Percentiles rank a stretch among this genome's conserved stretches.
Conservation (phyloP, 257 asterid species). For the Solanum ahanhuiri region DNA sequence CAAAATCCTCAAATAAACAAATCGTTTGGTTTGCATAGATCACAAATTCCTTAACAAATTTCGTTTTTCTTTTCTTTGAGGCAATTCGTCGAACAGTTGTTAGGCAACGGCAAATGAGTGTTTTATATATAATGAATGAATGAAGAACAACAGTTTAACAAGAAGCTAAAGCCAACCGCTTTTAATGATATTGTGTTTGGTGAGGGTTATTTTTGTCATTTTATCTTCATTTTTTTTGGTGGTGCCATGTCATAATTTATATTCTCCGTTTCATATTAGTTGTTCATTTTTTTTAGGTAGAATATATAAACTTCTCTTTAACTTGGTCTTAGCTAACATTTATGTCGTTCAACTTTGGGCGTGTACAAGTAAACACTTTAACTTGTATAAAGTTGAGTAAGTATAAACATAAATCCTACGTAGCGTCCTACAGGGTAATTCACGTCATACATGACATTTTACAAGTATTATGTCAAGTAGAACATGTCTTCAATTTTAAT, state of each 20-base stretch:
- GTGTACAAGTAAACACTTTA: no score
- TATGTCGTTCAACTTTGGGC: background rate
- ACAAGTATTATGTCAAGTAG: no score
- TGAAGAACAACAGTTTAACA: background rate
- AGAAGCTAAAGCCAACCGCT: background rate
- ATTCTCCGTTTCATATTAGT: background rate
- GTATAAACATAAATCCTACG: no score
- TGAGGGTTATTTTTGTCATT: background rate
- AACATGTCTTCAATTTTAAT: no score
- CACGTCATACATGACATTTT: no score
- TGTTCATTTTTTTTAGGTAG: background rate
- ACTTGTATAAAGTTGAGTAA: no score
- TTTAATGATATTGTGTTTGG: background rate
- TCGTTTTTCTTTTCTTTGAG: background rate
- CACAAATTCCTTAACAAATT: background rate
- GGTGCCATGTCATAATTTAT: background rate
- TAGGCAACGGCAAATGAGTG: background rate
- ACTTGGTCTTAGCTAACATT: no score
- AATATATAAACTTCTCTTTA: no score
- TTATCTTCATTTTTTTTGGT: background rate
- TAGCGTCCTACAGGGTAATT: no score
- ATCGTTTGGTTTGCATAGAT: background rate
- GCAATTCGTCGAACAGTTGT: background rate
- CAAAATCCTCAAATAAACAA: background rate
- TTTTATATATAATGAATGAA: background rate